phyloP scores from a whole-genome alignment of 306 rosid species.

The Hippophae gyantsensis region DNA sequence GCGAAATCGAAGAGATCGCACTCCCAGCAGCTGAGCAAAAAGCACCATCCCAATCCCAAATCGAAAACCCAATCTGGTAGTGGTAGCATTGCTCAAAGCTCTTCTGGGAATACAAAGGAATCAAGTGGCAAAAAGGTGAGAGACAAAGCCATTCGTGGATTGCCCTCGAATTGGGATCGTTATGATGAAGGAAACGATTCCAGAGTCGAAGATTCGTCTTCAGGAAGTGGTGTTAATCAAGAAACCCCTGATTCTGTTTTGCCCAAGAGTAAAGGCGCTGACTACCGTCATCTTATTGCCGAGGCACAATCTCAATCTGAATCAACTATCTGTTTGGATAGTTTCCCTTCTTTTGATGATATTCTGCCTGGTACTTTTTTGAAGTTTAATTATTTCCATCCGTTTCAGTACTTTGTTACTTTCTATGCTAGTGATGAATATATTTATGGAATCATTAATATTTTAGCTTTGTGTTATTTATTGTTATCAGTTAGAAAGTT shows the following conservation, averaged over 20 bases:
- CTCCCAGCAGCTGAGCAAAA: conserved; percentile 61
- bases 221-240: conserved; percentile 17
- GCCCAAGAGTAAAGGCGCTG: conserved; percentile 77
- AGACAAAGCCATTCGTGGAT: conserved; percentile 28
- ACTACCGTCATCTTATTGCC: conserved; percentile 47
- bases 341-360: conserved; percentile 42
- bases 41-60: conserved; percentile 36
- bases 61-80: conserved; percentile 28
- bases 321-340: conserved; percentile 22
- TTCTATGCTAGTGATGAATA: neutral
- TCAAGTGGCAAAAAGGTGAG: conserved; percentile 31
- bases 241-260: conserved; percentile 31
- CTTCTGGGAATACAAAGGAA: conserved; percentile 18
- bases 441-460: neutral
- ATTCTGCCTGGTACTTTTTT: conserved; percentile 40
- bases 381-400: neutral
- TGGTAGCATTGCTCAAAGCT: conserved; percentile 12
- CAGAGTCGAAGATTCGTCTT: conserved; percentile 16
- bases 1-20: conserved; percentile 88
- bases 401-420: neutral
- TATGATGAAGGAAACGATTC: conserved; percentile 41
- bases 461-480: neutral
- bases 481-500: neutral
- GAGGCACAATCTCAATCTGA: conserved; percentile 56
- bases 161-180: conserved; percentile 77